Base-by-base conservation (phyloP, 2,329 filamentous ascomycete genomes). In the Clonostachys rosea region DNA sequence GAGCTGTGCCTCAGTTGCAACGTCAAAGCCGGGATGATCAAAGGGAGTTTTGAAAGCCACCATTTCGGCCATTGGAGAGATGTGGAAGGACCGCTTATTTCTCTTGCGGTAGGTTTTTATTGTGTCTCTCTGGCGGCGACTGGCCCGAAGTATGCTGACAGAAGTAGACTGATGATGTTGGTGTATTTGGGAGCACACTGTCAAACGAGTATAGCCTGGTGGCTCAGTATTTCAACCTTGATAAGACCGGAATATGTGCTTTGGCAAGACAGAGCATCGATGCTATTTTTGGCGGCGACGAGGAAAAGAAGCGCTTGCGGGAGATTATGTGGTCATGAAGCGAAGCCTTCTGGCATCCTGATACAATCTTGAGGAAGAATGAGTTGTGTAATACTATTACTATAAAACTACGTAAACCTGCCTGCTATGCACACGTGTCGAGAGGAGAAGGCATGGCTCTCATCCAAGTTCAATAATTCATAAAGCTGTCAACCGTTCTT, bases 1-100 rank as follows among this genome's bases (percentile, higher is more conserved):
- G 89, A 94, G 65, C 61, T 94, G 36, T 94, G 89, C 51, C 67
- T 94, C 50, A 89, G 84, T 54, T 92, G 89, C 64, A 94, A 94
- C 56, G 87, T 94, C 2, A 80, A 85, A 54, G 86, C 86, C 2
- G 83, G 81, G 53, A 83, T 94, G 81, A 83, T 86, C 44, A 67
- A 72, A 2, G 85, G 86, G 0, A 79, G 81, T 7, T 80, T 77
- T 50, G 72, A 76, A 48, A 82, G 82, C 43, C 89, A 94, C 64
- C 89, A 94, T 68, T 91, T 94, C 65, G 83, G 84, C 13, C 76
- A 81, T 57, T 94, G 89, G 89, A 75, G 68, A 66, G 68, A 70
- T 42, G 71, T 78, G 6, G 74, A 74, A 20, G 74, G 76, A 3
- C 80, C 78, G 44, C 74, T 78, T 5, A 75, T 92, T 41, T 80